These are phyloP conservation scores for Cladorrhinum samala DNA, from an alignment of 495 filamentous ascomycete species.

Conservation along the genomic window DNA sequence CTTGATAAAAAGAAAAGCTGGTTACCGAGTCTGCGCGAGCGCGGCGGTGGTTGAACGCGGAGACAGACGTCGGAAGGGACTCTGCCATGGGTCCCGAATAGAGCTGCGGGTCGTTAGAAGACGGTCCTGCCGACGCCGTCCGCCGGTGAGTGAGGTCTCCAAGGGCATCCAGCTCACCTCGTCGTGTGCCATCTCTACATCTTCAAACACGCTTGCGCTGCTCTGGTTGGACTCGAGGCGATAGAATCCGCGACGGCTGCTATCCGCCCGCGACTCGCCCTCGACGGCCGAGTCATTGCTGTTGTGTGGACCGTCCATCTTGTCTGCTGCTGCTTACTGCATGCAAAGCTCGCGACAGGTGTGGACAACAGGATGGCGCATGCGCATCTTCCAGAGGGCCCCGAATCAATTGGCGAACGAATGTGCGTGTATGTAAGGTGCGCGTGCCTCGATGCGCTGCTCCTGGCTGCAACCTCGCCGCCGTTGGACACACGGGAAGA, in stretches of 20 bases:
- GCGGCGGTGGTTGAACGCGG: slow-evolving; percentile 78
- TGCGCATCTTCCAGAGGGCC: slow-evolving; percentile 8
- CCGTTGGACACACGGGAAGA: background rate
- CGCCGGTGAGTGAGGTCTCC: no score
- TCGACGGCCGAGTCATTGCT: slow-evolving; percentile 9
- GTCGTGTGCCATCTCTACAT: slow-evolving; percentile 98
- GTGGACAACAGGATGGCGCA: background rate
- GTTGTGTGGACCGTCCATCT: slow-evolving; percentile 28
- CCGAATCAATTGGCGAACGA: background rate
- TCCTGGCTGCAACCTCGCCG: background rate
- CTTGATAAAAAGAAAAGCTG: slow-evolving; percentile 87
- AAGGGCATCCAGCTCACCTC: slow-evolving; percentile 61
- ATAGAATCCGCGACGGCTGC: slow-evolving; percentile 38
- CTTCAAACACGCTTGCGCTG: slow-evolving; percentile 76
- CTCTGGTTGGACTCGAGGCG: slow-evolving; percentile 71
- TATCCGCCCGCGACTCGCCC: slow-evolving; percentile 21
- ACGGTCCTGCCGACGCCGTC: background rate
- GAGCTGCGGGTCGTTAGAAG: slow-evolving; percentile 49
- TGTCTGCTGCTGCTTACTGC: slow-evolving; percentile 2
- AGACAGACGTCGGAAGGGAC: slow-evolving; percentile 83
- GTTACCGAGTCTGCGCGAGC: slow-evolving; percentile 72
- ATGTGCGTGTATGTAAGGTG: no score
- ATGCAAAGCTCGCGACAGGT: slow-evolving; percentile 1
- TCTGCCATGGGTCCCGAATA: slow-evolving; percentile 93
- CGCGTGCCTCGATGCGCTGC: no score